These are phyloP conservation scores for Plantago major DNA, from an alignment of 257 asterid genomes.

Conservation along the genomic window DNA sequence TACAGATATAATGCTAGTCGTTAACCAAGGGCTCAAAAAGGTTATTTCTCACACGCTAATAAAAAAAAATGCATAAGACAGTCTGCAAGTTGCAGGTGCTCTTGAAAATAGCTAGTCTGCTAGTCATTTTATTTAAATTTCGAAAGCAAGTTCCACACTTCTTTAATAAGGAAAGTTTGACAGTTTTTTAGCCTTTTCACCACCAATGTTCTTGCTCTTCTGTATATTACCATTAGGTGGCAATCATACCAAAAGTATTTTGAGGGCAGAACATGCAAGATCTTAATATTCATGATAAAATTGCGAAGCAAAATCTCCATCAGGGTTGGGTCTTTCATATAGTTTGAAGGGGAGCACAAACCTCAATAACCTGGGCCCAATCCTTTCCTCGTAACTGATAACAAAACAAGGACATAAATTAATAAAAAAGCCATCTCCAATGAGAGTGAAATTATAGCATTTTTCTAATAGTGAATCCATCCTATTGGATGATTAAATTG, in stretches of 20 bases:
- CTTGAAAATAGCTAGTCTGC: background rate
- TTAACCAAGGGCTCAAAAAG: background rate
- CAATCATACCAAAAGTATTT: background rate
- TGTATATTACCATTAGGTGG: no score
- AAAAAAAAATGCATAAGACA: background rate
- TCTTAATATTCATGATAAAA: background rate
- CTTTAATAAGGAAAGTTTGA: background rate
- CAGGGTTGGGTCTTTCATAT: background rate
- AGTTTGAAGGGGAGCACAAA: constrained; percentile 30
- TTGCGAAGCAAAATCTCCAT: background rate
- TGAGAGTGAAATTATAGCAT: background rate
- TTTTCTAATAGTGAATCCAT: background rate
- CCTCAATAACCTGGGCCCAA: constrained; percentile 72
- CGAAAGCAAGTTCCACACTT: background rate
- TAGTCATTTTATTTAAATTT: background rate
- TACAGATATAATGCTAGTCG: no score
- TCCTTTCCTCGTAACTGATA: constrained; percentile 70
- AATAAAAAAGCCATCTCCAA: constrained; percentile 1
- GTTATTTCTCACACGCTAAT: background rate
- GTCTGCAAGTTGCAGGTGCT: background rate
- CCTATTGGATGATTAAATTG: background rate
- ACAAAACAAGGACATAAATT: constrained; percentile 17
- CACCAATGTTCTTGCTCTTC: no score
- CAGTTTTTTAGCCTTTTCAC: no score
- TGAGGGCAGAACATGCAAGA: background rate